phyloP scores from a whole-genome alignment of 306 rosid genomes.

The Castanopsis chinensis region DNA sequence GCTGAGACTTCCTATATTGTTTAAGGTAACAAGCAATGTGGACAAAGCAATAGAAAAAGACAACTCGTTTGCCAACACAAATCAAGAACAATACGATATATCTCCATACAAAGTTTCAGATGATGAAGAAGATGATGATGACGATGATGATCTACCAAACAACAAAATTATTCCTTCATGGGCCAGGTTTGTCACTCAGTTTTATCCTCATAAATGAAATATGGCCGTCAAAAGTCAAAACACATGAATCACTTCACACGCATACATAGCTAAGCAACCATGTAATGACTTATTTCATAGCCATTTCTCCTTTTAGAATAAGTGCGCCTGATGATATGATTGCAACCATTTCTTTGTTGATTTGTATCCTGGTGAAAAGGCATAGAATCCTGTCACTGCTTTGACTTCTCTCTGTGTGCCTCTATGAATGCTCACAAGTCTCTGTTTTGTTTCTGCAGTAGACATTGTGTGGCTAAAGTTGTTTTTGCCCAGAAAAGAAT shows the following conservation, averaged over 20 bases:
- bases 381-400: conserved; percentile 6
- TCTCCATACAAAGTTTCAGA: conserved; percentile 91
- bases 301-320: neutral
- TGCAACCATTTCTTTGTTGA: neutral
- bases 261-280: neutral
- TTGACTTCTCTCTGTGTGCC: conserved; percentile 7
- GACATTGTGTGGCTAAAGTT: conserved; percentile 39
- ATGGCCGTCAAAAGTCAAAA: neutral
- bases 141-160: conserved; percentile 40
- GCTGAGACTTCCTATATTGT: conserved; percentile 18
- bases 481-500: conserved; percentile 51
- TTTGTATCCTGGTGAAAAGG: neutral
- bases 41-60: conserved; percentile 32
- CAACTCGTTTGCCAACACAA: conserved; percentile 22
- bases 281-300: neutral
- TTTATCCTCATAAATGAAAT: neutral
- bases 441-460: conserved; percentile 59
- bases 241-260: neutral
- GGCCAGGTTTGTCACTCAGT: conserved; percentile 67
- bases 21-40: conserved; percentile 39
- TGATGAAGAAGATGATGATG: conserved; percentile 80
- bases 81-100: conserved; percentile 68
- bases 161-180: conserved; percentile 73
- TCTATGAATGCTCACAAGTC: conserved; percentile 19
- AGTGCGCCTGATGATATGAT: neutral